Conservation (phyloP, 176 grass and related monocot species). For the Aegilops longissima region DNA sequence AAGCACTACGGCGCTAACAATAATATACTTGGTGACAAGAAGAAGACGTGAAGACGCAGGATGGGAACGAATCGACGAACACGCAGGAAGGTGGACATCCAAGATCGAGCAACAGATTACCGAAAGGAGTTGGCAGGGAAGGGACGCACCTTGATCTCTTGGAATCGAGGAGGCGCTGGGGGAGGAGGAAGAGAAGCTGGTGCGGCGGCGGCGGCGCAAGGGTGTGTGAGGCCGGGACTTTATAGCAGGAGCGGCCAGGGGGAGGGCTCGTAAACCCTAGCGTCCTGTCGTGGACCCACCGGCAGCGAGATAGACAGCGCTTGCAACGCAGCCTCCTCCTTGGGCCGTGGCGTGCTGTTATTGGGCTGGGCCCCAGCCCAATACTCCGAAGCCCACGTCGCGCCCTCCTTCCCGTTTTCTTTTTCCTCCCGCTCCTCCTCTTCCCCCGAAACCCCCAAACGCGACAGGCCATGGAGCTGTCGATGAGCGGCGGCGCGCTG, state of each 20-base stretch:
- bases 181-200: slow-evolving; percentile 12
- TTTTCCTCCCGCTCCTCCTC: neutral
- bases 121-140: neutral
- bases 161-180: neutral
- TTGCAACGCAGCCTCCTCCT: neutral
- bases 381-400: neutral
- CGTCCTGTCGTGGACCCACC: neutral
- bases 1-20: neutral
- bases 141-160: slow-evolving; percentile 35
- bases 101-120: neutral
- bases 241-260: neutral
- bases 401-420: neutral
- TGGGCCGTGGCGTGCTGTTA: neutral
- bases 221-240: neutral
- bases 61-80: neutral
- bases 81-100: neutral
- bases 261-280: slow-evolving; percentile 39
- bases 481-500: slow-evolving; percentile 64
- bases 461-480: slow-evolving; percentile 62
- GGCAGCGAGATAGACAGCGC: neutral
- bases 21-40: no score
- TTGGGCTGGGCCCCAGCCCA: neutral
- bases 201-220: slow-evolving; percentile 39
- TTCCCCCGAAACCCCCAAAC: neutral
- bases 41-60: neutral